These are phyloP conservation scores for Lavandula angustifolia DNA, from an alignment of 257 asterid genomes.

Conservation along the genomic window DNA sequence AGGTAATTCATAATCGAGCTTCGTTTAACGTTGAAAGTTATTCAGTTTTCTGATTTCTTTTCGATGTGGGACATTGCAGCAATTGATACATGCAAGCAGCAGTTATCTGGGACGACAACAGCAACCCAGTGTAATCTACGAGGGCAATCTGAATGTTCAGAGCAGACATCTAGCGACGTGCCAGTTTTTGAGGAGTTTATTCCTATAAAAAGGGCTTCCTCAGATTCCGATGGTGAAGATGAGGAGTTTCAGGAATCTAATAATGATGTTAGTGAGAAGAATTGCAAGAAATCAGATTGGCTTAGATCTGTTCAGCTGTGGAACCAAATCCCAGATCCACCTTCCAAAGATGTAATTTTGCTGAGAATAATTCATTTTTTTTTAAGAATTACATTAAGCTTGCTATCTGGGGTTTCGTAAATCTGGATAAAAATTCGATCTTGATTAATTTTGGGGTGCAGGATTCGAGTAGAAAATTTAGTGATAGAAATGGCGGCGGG, in stretches of 20 bases:
- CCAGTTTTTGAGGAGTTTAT: conserved; percentile 70
- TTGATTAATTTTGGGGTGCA: conserved; percentile 26
- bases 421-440: conserved; percentile 18
- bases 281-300: conserved; percentile 66
- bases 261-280: conserved; percentile 23
- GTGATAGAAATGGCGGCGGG: conserved; percentile 38
- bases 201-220: conserved; percentile 50
- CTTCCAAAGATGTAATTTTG: conserved; percentile 46
- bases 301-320: conserved; percentile 82
- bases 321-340: conserved; percentile 74
- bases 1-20: conserved; percentile 41
- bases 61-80: conserved; percentile 42
- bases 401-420: conserved; percentile 22
- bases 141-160: conserved; percentile 67
- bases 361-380: no score
- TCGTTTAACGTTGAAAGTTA: not conserved
- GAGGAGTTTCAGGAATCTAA: conserved; percentile 34
- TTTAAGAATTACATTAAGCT: not conserved
- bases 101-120: conserved; percentile 46
- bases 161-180: conserved; percentile 67
- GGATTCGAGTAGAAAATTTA: conserved; percentile 43
- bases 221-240: conserved; percentile 38
- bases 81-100: conserved; percentile 80
- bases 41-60: not conserved
- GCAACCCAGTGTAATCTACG: conserved; percentile 42